Conservation (phyloP, 1,139 yeast species). For the Kodamaea sp. region DNA sequence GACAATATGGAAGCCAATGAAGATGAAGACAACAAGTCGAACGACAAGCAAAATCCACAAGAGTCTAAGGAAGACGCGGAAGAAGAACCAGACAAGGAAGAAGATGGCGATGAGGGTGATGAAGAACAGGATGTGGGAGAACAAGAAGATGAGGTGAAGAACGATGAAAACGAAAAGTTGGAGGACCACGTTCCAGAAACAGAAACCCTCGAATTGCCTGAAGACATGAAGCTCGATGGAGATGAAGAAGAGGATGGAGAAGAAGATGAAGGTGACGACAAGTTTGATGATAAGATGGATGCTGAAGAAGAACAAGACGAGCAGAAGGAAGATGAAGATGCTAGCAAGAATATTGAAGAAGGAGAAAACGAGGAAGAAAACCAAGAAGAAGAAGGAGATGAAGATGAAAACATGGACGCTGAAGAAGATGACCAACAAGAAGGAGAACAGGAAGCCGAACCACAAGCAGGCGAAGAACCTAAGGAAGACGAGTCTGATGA, state of each 20-base stretch:
- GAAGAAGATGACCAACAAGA: slow-evolving; percentile 22
- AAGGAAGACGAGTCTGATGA: slow-evolving; percentile 20
- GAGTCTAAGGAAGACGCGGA: slow-evolving; percentile 27
- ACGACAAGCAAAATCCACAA: slow-evolving; percentile 28
- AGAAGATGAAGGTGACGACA: slow-evolving; percentile 34
- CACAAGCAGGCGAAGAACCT: slow-evolving; percentile 28
- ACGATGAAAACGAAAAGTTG: slow-evolving; percentile 70
- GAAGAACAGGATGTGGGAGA: slow-evolving; percentile 72
- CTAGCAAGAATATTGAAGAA: slow-evolving; percentile 16
- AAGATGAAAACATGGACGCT: slow-evolving; percentile 20
- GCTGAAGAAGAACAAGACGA: slow-evolving; percentile 18
- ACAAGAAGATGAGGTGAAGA: slow-evolving; percentile 75
- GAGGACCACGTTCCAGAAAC: slow-evolving; percentile 77
- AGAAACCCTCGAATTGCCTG: slow-evolving; percentile 82
- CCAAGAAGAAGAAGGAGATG: slow-evolving; percentile 20
- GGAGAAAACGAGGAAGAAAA: slow-evolving; percentile 16
- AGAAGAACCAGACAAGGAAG: slow-evolving; percentile 35
- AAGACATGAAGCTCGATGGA: slow-evolving; percentile 78
- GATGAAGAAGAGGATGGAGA: slow-evolving; percentile 58
- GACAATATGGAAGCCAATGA: slow-evolving; percentile 69
- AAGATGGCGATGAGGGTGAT: slow-evolving; percentile 41
- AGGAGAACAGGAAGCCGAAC: slow-evolving; percentile 25
- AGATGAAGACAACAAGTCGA: slow-evolving; percentile 42
- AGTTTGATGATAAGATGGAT: slow-evolving; percentile 28
- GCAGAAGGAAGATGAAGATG: slow-evolving; percentile 19